Evolutionary conservation across 768 basidiomycete genomes (phyloP).

Genomic region (Boletus tomentosulus): DNA sequence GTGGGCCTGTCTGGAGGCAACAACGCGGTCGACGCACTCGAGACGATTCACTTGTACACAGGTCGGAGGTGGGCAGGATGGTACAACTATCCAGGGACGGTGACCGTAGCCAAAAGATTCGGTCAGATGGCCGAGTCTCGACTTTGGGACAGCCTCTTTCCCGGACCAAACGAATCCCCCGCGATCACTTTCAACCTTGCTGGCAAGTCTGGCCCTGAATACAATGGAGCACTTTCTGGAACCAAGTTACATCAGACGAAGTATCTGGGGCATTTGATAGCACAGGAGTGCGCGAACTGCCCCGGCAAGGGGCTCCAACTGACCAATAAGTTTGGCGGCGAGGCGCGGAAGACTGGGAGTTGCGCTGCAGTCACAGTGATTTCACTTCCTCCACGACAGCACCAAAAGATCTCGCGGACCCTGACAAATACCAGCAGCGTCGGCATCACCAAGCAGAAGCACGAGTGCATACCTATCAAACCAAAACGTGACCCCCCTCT

Average conservation of each 20-base stretch:
- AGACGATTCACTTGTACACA: slow-evolving; percentile 30
- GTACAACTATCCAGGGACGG: slow-evolving; percentile 35
- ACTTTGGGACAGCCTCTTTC: slow-evolving; percentile 32
- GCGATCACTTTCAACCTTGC: slow-evolving; percentile 24
- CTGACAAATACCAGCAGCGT: background rate
- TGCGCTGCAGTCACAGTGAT: slow-evolving; percentile 14
- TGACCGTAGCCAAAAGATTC: slow-evolving; percentile 30
- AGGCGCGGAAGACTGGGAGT: slow-evolving; percentile 15
- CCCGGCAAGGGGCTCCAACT: slow-evolving; percentile 1
- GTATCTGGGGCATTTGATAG: slow-evolving; percentile 55
- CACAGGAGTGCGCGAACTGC: background rate
- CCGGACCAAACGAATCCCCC: slow-evolving; percentile 27
- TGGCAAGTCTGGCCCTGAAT: slow-evolving; percentile 53
- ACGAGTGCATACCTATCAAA: slow-evolving; percentile 2
- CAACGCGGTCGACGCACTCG: slow-evolving; percentile 29
- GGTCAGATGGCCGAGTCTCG: slow-evolving; percentile 26
- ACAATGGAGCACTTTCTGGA: slow-evolving; percentile 66
- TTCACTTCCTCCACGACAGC: slow-evolving; percentile 6
- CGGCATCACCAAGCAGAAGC: background rate
- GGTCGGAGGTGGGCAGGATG: slow-evolving; percentile 32
- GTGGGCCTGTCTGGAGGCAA: slow-evolving; percentile 34
- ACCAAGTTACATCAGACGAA: slow-evolving; percentile 46
- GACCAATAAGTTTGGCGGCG: background rate
- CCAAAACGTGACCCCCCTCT: slow-evolving; percentile 10
- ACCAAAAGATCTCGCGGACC: background rate